phyloP scores from a whole-genome alignment of 1,284 basidiomycete species.

The Cutaneotrichosporon sp. region DNA sequence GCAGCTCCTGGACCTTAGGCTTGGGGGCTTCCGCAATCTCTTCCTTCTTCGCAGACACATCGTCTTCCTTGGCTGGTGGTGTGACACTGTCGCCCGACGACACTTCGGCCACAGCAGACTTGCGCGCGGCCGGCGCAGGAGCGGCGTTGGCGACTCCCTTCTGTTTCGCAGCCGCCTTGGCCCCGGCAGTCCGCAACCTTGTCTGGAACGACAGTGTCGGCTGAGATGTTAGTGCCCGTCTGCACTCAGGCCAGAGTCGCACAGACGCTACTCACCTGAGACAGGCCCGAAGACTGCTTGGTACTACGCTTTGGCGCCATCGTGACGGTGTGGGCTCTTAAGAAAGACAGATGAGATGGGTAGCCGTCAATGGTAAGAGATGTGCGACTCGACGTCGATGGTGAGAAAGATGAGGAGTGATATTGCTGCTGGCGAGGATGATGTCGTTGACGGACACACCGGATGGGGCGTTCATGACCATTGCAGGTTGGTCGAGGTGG shows the following conservation, averaged over 20 bases:
- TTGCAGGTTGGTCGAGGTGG: background rate
- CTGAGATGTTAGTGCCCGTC: constrained; percentile 8
- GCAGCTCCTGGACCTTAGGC: constrained; percentile 11
- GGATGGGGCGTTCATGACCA: constrained; percentile 1
- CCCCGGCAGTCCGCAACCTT: constrained; percentile 12
- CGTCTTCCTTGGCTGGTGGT: constrained; percentile 4
- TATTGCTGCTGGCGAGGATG: background rate
- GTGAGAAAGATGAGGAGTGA: background rate
- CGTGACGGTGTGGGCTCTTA: background rate
- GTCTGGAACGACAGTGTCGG: constrained; percentile 28
- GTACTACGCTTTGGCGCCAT: constrained; percentile 21
- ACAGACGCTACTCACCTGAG: constrained; percentile 20
- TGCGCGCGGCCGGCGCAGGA: background rate
- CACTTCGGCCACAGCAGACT: constrained; percentile 1
- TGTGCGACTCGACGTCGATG: background rate
- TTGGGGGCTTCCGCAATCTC: constrained; percentile 3
- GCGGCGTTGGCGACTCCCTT: constrained; percentile 3
- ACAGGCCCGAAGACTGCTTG: constrained; percentile 20
- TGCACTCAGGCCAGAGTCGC: too few species aligned
- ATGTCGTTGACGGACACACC: background rate
- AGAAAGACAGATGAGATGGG: background rate
- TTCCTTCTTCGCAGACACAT: constrained; percentile 1
- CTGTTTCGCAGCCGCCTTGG: constrained; percentile 11
- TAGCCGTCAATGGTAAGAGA: too few species aligned
- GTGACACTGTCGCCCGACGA: background rate